Evolutionary conservation across 2,329 filamentous ascomycete species (phyloP).

Genomic region (Sporothrix euskadiensis): DNA sequence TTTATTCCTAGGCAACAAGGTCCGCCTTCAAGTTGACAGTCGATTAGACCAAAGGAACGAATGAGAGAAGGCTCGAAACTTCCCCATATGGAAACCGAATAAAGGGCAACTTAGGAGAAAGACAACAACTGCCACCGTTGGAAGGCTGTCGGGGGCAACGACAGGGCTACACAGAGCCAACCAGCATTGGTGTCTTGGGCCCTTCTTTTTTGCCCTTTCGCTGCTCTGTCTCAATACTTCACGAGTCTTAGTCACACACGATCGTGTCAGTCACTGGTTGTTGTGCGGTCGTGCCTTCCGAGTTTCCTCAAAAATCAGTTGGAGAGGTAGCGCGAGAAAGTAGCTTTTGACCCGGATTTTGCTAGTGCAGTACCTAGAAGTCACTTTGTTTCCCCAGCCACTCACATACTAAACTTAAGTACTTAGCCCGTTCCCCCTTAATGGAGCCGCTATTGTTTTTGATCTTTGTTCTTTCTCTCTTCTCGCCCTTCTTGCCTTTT

Average conservation of each 20-base stretch:
- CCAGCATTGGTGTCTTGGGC: not conserved
- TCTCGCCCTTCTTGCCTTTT: conserved; percentile 1
- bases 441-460: not conserved
- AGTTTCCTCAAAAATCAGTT: conserved; percentile 24
- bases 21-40: not conserved
- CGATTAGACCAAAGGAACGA: not conserved
- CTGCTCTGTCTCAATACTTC: conserved; percentile 13
- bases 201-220: not conserved
- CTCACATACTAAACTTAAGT: not conserved
- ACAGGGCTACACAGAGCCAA: conserved; percentile 4
- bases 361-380: conserved; percentile 15
- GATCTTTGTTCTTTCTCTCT: not conserved
- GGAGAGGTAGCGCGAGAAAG: conserved; percentile 22
- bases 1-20: not conserved
- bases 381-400: not conserved
- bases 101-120: not conserved
- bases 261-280: conserved; percentile 21
- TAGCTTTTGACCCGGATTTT: conserved; percentile 1
- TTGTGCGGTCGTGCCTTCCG: conserved; percentile 27
- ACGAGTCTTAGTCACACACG: conserved; percentile 27
- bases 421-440: not conserved
- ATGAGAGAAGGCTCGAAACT: not conserved
- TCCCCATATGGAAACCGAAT: conserved; percentile 1
- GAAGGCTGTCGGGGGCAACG: not conserved
- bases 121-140: not conserved